A percentile compares a stretch with the other conserved stretches of the same genome.
These are phyloP conservation scores for Tolypocladium inflatum DNA, from an alignment of 2,329 filamentous ascomycete genomes.

Conservation along the genomic window DNA sequence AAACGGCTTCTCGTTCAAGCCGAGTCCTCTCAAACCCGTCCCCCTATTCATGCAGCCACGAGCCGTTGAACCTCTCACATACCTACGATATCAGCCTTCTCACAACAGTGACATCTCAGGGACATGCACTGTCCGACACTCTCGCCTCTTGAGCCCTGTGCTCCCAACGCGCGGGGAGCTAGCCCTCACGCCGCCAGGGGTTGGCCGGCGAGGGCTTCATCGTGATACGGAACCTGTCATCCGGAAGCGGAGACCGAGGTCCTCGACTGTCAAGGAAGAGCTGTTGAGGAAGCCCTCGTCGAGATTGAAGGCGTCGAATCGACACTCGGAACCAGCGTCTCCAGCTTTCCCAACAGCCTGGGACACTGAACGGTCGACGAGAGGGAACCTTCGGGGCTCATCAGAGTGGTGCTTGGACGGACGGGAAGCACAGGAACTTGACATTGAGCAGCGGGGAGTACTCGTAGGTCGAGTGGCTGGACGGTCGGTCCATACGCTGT, in stretches of 20 bases:
- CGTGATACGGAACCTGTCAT: neutral
- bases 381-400: neutral
- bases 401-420: neutral
- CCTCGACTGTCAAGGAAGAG: neutral
- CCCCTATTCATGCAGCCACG: slow-evolving; percentile 33
- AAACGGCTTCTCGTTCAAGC: slow-evolving; percentile 34
- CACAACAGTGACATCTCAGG: neutral
- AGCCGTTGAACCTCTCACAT: neutral
- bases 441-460: neutral
- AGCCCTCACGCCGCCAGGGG: neutral
- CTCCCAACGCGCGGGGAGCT: neutral
- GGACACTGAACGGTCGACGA: neutral
- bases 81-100: neutral
- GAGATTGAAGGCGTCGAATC: neutral
- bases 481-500: neutral
- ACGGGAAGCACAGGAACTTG: too few species aligned
- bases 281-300: neutral
- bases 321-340: neutral
- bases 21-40: slow-evolving; percentile 40
- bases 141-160: neutral
- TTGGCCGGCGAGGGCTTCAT: neutral
- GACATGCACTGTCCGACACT: neutral
- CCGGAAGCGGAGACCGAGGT: neutral
- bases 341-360: neutral
- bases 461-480: neutral